These are phyloP conservation scores for Claviceps sorghi DNA, from an alignment of 2,329 filamentous ascomycete species.

Conservation along the genomic window DNA sequence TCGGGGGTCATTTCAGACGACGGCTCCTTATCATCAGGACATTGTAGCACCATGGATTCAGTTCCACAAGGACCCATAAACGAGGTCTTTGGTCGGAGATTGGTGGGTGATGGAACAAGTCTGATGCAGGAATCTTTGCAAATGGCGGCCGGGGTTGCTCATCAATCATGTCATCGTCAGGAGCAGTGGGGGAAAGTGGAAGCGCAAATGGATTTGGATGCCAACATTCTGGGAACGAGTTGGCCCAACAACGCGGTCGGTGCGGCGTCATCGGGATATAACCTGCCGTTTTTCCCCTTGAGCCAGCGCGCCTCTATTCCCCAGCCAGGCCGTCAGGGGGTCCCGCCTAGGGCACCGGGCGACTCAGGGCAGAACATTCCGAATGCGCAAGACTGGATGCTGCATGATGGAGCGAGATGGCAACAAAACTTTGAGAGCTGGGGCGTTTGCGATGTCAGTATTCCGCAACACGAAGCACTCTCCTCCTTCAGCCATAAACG, in stretches of 20 bases:
- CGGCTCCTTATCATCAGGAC: conserved; percentile 11
- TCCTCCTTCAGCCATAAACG: conserved; percentile 16
- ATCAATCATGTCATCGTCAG: not conserved
- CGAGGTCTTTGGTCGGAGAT: conserved; percentile 1
- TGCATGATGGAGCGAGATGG: conserved; percentile 43
- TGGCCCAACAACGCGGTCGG: conserved; percentile 9
- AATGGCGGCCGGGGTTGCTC: not conserved
- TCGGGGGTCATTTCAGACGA: conserved; percentile 18
- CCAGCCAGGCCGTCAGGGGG: conserved; percentile 11
- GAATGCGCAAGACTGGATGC: conserved; percentile 42
- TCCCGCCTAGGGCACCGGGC: not conserved
- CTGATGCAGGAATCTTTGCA: conserved; percentile 6
- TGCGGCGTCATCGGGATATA: not conserved
- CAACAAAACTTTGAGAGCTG: conserved; percentile 43
- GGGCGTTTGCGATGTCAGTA: conserved; percentile 22
- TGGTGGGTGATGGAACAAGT: conserved; percentile 6
- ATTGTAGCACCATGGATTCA: conserved; percentile 22
- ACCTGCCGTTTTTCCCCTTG: conserved; percentile 2
- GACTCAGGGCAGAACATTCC: conserved; percentile 12
- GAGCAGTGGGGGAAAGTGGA: conserved; percentile 1
- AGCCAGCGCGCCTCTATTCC: conserved; percentile 1
- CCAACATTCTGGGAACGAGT: conserved; percentile 11
- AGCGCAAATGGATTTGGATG: conserved; percentile 10
- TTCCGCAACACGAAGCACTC: conserved; percentile 15
- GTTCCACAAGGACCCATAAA: conserved; percentile 16